Evolutionary conservation across 108 stramenopile genomes (phyloP).

Genomic region (Cyclotella choctawhatcheeana): DNA sequence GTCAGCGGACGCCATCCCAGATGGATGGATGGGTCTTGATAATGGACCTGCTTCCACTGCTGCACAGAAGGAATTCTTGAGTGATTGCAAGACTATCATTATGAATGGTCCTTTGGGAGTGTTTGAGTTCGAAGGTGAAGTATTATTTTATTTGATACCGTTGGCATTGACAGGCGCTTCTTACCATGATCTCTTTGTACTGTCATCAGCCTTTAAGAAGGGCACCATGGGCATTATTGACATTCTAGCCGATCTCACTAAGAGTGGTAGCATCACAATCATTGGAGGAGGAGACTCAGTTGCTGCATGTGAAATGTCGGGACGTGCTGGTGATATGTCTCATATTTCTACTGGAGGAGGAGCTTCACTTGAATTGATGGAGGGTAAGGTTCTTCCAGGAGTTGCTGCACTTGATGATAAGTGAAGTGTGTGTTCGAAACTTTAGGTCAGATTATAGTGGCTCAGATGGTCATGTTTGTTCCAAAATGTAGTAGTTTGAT

Average conservation of each 20-base stretch:
- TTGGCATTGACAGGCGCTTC: not conserved
- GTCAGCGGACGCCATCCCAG: conserved; percentile 88
- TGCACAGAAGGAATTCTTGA: conserved; percentile 86
- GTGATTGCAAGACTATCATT: conserved; percentile 94
- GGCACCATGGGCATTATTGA: conserved; percentile 95
- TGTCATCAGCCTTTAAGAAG: conserved; percentile 72
- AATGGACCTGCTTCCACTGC: conserved; percentile 91
- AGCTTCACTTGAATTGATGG: conserved; percentile 97
- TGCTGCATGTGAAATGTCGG: conserved; percentile 92
- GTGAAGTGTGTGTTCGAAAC: conserved; percentile 39
- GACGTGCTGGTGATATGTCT: conserved; percentile 92
- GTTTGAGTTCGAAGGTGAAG: conserved; percentile 88
- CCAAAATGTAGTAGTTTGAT: no score
- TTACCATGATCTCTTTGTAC: not conserved
- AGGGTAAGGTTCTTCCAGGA: conserved; percentile 98
- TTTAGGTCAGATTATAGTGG: no score
- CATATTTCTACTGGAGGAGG: conserved; percentile 99
- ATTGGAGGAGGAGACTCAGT: conserved; percentile 99
- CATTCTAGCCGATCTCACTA: conserved; percentile 93
- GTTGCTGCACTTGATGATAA: conserved; percentile 96
- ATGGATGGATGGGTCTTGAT: conserved; percentile 99
- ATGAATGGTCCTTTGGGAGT: conserved; percentile 99
- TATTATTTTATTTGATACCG: not conserved
- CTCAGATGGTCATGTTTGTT: not conserved
- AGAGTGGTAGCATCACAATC: conserved; percentile 94